Evolutionary conservation across 108 stramenopile genomes (phyloP), one percentile per base, ranked within the genome.

Genomic region (Nitzschia sp.): DNA sequence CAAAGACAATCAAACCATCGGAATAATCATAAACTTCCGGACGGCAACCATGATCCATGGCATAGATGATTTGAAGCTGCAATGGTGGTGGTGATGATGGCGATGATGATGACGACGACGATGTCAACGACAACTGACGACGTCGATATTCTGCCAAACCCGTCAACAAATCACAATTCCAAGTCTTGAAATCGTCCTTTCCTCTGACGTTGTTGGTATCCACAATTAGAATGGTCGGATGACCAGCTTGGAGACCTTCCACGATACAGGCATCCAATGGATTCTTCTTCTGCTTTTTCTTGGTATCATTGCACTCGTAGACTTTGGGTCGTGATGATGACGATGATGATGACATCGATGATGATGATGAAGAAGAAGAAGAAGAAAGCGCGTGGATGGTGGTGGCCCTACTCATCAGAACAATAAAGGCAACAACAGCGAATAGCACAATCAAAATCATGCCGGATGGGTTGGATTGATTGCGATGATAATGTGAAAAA

Each of bases 121-220:
- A n/a, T 9, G n/a, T n/a, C 26, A 27, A 3, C 4, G 25, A 5
- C 8, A 2, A 4, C 4, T 30, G 56, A 11, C 15, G 58, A 3
- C 29, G 11, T 19, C 30, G 48, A 41, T 60, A 60, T n/a, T 2
- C 8, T 2, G 23, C 41, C 35, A 73, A 30, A 3, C 54, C 15
- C 3, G 25, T 0, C 31, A 73, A 19, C 54, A 73, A 28, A 36
- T 73, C 56, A 22, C 36, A 22, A 50, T 73, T 56, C 30, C 65
- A 47, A n/a, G 22, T 9, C 22, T 53, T 36, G 25, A 73, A 73
- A 26, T 65, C 57, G 0, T 57, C 46, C 35, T 58, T 52, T 27
- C 72, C 72, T 11, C 72, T 63, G 23, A 73, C 72, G 58, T 73
- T 73, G 63, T 73, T 73, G 38, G 64, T 16, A 58, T 73, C 72